Conservation (phyloP, 2,329 filamentous ascomycete genomes). For the Pseudogymnoascus sp. region DNA sequence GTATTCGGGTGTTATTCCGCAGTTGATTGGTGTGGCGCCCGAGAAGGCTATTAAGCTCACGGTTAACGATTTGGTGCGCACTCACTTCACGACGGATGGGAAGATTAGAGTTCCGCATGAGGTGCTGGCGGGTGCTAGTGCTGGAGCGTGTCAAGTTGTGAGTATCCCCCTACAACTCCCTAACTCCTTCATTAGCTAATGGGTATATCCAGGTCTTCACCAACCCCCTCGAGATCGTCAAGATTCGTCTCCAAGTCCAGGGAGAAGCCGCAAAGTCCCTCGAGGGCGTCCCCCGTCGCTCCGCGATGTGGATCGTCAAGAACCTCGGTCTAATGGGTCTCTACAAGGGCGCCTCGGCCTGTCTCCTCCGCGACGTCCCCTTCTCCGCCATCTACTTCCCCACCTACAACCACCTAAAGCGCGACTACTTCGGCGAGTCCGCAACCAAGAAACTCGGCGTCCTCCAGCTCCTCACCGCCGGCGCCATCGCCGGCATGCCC, state of each 20-base stretch:
- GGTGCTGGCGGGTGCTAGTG: slow-evolving; percentile 77
- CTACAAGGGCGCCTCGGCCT: slow-evolving; percentile 94
- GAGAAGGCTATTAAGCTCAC: slow-evolving; percentile 99
- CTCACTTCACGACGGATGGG: slow-evolving; percentile 64
- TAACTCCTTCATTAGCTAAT: slow-evolving; percentile 10
- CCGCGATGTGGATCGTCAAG: slow-evolving; percentile 94
- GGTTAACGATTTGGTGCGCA: slow-evolving; percentile 87
- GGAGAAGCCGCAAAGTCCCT: slow-evolving; percentile 87
- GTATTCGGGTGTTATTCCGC: slow-evolving; percentile 90
- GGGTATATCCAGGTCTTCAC: slow-evolving; percentile 65
- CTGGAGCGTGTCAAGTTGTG: slow-evolving; percentile 93
- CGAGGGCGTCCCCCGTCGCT: slow-evolving; percentile 75
- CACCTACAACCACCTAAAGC: slow-evolving; percentile 89
- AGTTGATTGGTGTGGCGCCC: slow-evolving; percentile 94
- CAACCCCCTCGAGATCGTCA: slow-evolving; percentile 97
- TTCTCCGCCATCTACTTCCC: slow-evolving; percentile 99
- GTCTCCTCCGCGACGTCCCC: slow-evolving; percentile 88
- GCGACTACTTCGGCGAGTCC: slow-evolving; percentile 86
- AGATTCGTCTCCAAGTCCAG: slow-evolving; percentile 96
- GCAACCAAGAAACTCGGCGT: slow-evolving; percentile 81
- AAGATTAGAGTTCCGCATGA: slow-evolving; percentile 65
- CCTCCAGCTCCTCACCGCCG: slow-evolving; percentile 82
- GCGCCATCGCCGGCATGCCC: slow-evolving; percentile 89
- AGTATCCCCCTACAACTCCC: slow-evolving; percentile 35
- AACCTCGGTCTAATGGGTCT: slow-evolving; percentile 90